Evolutionary conservation across 2,329 filamentous ascomycete genomes (phyloP).

Genomic region (Verticillium longisporum): DNA sequence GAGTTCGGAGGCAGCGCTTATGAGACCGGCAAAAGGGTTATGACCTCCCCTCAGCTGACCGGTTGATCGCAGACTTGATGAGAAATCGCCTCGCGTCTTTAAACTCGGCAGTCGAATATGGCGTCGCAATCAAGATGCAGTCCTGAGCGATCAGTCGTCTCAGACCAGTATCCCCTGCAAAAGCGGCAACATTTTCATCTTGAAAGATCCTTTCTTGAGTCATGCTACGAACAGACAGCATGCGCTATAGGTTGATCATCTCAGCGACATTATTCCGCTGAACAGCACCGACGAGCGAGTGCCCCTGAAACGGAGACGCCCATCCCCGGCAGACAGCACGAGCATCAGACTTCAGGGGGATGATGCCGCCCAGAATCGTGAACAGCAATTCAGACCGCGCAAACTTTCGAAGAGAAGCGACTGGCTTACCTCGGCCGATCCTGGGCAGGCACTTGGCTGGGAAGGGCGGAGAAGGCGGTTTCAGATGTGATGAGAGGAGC

Average conservation of each 20-base stretch:
- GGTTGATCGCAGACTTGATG: too few relatives aligned
- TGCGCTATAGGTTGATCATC: constrained; percentile 43
- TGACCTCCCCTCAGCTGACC: too few relatives aligned
- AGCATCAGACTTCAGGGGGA: constrained; percentile 25
- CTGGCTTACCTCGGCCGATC: constrained; percentile 28
- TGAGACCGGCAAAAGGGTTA: too few relatives aligned
- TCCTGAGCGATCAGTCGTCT: constrained; percentile 16
- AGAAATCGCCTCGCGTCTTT: too few relatives aligned
- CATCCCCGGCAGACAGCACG: constrained; percentile 9
- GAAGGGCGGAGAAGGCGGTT: constrained; percentile 21
- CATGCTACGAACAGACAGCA: constrained; percentile 27
- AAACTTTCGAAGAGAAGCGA: constrained; percentile 25
- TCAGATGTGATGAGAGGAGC: constrained; percentile 16
- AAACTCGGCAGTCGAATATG: too few relatives aligned
- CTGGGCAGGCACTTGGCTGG: constrained; percentile 21
- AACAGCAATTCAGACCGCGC: constrained; percentile 21
- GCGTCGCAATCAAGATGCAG: too few relatives aligned
- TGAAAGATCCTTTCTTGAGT: constrained; percentile 51
- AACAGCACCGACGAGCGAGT: constrained; percentile 25
- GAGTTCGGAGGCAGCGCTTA: too few relatives aligned
- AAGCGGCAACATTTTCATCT: constrained; percentile 25
- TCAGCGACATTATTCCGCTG: constrained; percentile 38
- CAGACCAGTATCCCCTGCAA: constrained; percentile 24
- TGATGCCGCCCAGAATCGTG: constrained; percentile 13
- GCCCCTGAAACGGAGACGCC: constrained; percentile 26